These are phyloP conservation scores for Penicillium steckii DNA, from an alignment of 495 filamentous ascomycete genomes.

Conservation along the genomic window DNA sequence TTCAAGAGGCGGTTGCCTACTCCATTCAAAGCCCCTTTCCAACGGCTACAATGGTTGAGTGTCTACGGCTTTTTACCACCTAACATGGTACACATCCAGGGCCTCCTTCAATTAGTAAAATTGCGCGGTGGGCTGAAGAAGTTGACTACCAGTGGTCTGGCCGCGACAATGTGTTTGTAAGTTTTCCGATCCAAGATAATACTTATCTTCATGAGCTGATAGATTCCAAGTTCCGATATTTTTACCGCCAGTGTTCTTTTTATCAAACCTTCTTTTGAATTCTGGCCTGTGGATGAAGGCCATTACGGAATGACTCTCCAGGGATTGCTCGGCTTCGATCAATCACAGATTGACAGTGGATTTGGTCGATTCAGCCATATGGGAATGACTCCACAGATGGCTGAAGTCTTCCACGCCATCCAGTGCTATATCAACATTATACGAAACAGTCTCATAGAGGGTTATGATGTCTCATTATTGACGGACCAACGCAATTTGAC, in stretches of 20 bases:
- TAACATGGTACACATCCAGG: conserved; percentile 38
- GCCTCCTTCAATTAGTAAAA: conserved; percentile 35
- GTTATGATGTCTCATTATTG: conserved; percentile 25
- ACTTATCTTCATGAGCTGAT: too few species aligned
- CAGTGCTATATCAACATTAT: conserved; percentile 29
- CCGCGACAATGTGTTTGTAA: conserved; percentile 38
- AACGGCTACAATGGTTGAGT: conserved; percentile 42
- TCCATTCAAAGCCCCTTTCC: conserved; percentile 39
- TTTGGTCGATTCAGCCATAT: conserved; percentile 28
- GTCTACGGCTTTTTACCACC: conserved; percentile 39
- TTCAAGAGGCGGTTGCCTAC: conserved; percentile 1
- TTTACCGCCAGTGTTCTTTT: conserved; percentile 32
- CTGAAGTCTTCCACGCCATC: conserved; percentile 32
- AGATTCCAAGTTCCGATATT: conserved; percentile 32
- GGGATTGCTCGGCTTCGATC: conserved; percentile 28
- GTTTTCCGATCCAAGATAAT: conserved; percentile 3
- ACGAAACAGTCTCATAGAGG: conserved; percentile 12
- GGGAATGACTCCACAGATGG: conserved; percentile 32
- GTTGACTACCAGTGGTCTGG: conserved; percentile 31
- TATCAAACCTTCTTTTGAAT: conserved; percentile 31
- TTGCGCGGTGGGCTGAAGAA: conserved; percentile 36
- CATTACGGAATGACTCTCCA: conserved; percentile 22
- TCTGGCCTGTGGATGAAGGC: conserved; percentile 28
- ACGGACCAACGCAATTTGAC: conserved; percentile 40
- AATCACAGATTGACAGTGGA: conserved; percentile 21